phyloP scores from a whole-genome alignment of 108 stramenopile species.

The Bacterosira constricta region DNA sequence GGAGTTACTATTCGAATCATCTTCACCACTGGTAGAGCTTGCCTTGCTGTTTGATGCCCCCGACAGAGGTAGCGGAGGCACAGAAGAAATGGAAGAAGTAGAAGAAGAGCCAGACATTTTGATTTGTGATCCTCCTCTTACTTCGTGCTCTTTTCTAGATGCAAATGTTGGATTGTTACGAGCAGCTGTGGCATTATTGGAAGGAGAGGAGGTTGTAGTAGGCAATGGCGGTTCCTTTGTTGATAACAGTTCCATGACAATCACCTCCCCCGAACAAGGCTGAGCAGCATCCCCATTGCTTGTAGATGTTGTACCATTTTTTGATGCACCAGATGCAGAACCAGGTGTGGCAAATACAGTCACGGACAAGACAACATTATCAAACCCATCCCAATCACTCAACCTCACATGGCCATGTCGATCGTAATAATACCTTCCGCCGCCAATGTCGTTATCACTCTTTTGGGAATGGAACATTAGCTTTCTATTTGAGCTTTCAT shows the following conservation, averaged over 20 bases:
- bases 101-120: too few species aligned
- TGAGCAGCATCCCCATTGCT: too few species aligned
- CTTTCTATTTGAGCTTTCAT: background rate
- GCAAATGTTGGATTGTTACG: too few species aligned
- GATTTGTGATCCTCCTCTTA: too few species aligned
- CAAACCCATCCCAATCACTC: constrained; percentile 41
- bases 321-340: background rate
- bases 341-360: constrained; percentile 26
- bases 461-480: background rate
- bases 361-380: constrained; percentile 43
- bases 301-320: too few species aligned
- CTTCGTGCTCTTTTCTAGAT: too few species aligned
- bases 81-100: too few species aligned
- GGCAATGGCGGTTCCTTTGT: constrained; percentile 36
- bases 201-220: too few species aligned
- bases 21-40: background rate
- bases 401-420: constrained; percentile 4
- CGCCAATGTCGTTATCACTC: constrained; percentile 4
- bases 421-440: constrained; percentile 10
- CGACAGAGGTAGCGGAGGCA: too few species aligned
- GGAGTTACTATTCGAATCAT: background rate
- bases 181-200: too few species aligned
- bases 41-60: too few species aligned
- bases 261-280: constrained; percentile 12
- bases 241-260: constrained; percentile 44